Conservation (phyloP, 1,284 basidiomycete genomes). For the Waitea zeae region DNA sequence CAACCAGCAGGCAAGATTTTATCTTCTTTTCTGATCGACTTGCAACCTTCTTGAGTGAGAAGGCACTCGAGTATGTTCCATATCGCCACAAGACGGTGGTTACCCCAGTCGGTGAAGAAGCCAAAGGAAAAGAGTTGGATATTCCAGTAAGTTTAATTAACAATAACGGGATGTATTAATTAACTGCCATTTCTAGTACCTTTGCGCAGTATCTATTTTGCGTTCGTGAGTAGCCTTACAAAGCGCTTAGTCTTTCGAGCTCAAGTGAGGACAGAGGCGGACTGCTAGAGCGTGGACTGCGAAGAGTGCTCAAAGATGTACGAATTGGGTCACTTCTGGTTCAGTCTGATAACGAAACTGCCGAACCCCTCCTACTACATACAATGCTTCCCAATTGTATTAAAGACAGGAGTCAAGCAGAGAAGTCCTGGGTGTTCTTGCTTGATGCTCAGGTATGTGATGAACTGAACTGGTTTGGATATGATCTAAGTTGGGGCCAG, state of each 20-base stretch:
- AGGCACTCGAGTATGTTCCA: slow-evolving; percentile 70
- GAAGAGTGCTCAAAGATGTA: slow-evolving; percentile 76
- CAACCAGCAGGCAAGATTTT: slow-evolving; percentile 68
- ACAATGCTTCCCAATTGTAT: slow-evolving; percentile 62
- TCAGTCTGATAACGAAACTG: slow-evolving; percentile 71
- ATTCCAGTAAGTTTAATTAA: slow-evolving; percentile 24
- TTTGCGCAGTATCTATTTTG: slow-evolving; percentile 76
- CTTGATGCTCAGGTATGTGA: slow-evolving; percentile 71
- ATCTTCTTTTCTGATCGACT: slow-evolving; percentile 80
- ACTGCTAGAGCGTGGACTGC: slow-evolving; percentile 80
- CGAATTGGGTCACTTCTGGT: slow-evolving; percentile 83
- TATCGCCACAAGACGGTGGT: slow-evolving; percentile 43
- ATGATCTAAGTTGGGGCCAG: slow-evolving; percentile 17
- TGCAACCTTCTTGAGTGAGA: slow-evolving; percentile 73
- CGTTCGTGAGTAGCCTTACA: slow-evolving; percentile 40
- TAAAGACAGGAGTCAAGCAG: slow-evolving; percentile 44
- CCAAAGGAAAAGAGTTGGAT: slow-evolving; percentile 46
- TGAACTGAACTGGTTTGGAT: neutral
- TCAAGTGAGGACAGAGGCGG: slow-evolving; percentile 41
- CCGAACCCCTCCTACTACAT: slow-evolving; percentile 81
- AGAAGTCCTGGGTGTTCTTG: slow-evolving; percentile 72
- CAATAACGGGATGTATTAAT: too few species aligned
- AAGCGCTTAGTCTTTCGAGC: neutral
- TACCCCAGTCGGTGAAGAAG: slow-evolving; percentile 48
- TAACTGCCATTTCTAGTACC: slow-evolving; percentile 26